A percentile compares a stretch with the other conserved stretches of the same genome.
Evolutionary conservation across 164 flowering plant species (phyloP).

Genomic region (Magnolia kwangsiensis): DNA sequence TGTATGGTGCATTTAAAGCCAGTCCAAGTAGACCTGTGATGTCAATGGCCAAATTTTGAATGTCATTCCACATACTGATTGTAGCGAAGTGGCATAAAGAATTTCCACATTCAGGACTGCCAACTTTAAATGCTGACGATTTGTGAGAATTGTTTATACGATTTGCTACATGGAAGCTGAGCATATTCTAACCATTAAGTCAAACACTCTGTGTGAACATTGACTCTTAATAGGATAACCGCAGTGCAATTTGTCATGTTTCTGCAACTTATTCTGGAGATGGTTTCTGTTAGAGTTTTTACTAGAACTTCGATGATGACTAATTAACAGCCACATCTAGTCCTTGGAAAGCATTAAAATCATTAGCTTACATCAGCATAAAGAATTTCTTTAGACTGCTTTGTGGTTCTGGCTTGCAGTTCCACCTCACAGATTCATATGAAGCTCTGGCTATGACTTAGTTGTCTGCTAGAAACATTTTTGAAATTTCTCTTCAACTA

Average conservation of each 20-base stretch:
- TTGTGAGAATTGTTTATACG: neutral
- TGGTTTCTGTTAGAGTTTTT: neutral
- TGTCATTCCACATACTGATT: neutral
- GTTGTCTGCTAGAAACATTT: neutral
- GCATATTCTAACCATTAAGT: neutral
- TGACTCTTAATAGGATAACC: neutral
- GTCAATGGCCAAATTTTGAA: neutral
- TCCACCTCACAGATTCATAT: neutral
- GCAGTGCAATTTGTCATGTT: neutral
- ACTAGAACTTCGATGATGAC: neutral
- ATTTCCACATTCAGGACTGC: neutral
- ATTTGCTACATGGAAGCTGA: neutral
- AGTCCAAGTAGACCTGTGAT: constrained; percentile 2
- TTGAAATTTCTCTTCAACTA: neutral
- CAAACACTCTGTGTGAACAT: neutral
- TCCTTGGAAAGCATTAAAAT: neutral
- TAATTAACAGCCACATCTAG: neutral
- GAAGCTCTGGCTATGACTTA: neutral
- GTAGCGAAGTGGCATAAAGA: neutral
- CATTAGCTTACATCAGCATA: neutral
- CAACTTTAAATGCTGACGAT: neutral
- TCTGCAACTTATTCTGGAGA: neutral
- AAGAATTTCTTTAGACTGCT: neutral
- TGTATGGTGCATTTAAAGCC: neutral
- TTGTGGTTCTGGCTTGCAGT: neutral